Evolutionary conservation across 352 stramenopile species (phyloP), one percentile per base, ranked within the genome.

Genomic region (Phytopythium chamaehyphon): DNA sequence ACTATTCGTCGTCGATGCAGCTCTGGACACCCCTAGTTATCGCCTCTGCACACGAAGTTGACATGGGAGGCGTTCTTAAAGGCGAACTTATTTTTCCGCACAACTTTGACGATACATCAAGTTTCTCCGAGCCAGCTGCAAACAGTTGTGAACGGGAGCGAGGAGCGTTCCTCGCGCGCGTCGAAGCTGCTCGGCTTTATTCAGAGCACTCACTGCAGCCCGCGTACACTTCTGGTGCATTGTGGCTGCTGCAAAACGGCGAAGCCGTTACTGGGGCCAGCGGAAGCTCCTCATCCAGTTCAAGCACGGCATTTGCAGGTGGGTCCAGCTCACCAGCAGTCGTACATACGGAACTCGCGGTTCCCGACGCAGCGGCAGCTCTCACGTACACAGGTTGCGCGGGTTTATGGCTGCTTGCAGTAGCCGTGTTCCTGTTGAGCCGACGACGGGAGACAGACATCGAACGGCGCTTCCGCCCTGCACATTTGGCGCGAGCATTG

Each of bases 231-330:
- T 68, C 74, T 1, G 69, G 66, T 9, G 28, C 81, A 9, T 81
- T 86, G 57, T 86, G 71, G 71, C 40, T 86, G 16, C 69, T 86
- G 12, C 74, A 83, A 40, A 56, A 61, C 42, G 74, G 66, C 2
- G 59, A 70, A 14, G 55, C 70, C 11, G 22, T 2, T n/a, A n/a
- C 16, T 9, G 42, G 60, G 4, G 65, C 37, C 37, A 35, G 56
- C 24, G 55, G 45, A 39, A 28, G 28, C 22, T 15, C 36, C 22
- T 23, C 36, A 15, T 40, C 21, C 7, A 66, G n/a, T 38, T 77
- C 11, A 49, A 58, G 8, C 75, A 33, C 28, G 28, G 28, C 28
- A 10, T 33, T 33, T 33, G 28, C 28, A 33, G 28, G 28, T 33
- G 28, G 28, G 28, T 76, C 14, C 57, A 57, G 3, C 16, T 68